A percentile compares a stretch with the other conserved stretches of the same genome.
Evolutionary conservation across 2,329 filamentous ascomycete genomes (phyloP).

Genomic region (Fusarium compactum): DNA sequence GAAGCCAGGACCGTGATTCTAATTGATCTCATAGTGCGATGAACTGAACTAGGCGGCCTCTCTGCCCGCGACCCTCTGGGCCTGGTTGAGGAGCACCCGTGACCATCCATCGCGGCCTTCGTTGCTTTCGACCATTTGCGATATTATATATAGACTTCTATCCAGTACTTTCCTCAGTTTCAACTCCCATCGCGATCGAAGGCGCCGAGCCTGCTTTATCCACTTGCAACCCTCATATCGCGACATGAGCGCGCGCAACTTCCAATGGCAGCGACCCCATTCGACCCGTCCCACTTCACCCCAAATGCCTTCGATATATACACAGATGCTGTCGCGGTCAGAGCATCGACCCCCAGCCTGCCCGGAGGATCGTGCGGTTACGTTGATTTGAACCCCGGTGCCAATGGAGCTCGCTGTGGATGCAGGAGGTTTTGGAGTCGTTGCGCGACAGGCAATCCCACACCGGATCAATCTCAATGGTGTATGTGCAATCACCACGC

Average conservation of each 20-base stretch:
- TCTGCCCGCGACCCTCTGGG: conserved; percentile 52
- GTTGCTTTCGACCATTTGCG: conserved; percentile 24
- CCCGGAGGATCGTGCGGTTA: conserved; percentile 69
- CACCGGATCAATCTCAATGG: conserved; percentile 61
- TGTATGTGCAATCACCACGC: conserved; percentile 75
- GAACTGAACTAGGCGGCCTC: conserved; percentile 51
- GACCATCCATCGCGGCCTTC: conserved; percentile 36
- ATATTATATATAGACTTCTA: conserved; percentile 6
- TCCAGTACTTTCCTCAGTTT: background rate
- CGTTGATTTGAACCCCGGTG: conserved; percentile 65
- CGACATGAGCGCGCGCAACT: conserved; percentile 48
- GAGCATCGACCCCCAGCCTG: conserved; percentile 51
- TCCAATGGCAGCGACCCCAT: conserved; percentile 66
- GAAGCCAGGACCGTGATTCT: conserved; percentile 20
- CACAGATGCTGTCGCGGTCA: conserved; percentile 57
- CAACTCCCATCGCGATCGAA: conserved; percentile 1
- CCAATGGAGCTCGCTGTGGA: conserved; percentile 66
- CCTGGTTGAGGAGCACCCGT: conserved; percentile 50
- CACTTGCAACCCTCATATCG: conserved; percentile 27
- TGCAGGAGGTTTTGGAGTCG: conserved; percentile 72
- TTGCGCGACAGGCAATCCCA: conserved; percentile 50
- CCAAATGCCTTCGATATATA: conserved; percentile 68
- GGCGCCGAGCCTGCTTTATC: conserved; percentile 17
- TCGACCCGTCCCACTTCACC: conserved; percentile 59
- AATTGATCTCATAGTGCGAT: conserved; percentile 48